Percentiles rank a stretch among this genome's conserved stretches.
Conservation (phyloP, 1,284 basidiomycete genomes). For the Peniophora sp. region DNA sequence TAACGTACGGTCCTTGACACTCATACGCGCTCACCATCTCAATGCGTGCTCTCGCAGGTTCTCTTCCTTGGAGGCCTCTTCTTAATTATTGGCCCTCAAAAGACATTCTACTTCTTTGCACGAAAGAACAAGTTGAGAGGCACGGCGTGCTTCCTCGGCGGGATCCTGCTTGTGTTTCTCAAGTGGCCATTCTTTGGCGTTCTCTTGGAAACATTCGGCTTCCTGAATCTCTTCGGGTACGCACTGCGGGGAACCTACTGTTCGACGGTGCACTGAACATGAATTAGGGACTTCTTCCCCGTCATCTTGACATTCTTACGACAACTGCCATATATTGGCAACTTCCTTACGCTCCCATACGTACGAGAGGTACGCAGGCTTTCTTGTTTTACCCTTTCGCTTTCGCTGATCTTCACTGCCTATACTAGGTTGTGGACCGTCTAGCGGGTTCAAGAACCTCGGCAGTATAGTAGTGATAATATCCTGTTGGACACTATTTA, state of each 20-base stretch:
- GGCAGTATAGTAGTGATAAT: constrained; percentile 42
- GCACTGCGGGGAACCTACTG: constrained; percentile 31
- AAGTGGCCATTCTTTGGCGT: constrained; percentile 95
- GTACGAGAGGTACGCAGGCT: constrained; percentile 67
- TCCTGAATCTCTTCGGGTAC: constrained; percentile 96
- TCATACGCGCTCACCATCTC: not conserved
- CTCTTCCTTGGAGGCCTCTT: constrained; percentile 90
- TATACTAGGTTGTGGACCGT: constrained; percentile 57
- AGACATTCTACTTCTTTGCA: constrained; percentile 98
- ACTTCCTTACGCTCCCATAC: constrained; percentile 80
- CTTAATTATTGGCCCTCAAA: constrained; percentile 90
- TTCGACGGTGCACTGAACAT: no score
- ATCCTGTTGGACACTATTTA: no score
- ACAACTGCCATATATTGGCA: constrained; percentile 91
- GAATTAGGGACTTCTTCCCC: constrained; percentile 93
- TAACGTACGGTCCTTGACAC: constrained; percentile 63
- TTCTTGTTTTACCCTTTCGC: constrained; percentile 9
- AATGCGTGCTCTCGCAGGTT: constrained; percentile 43
- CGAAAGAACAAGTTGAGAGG: constrained; percentile 94
- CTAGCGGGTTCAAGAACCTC: constrained; percentile 70
- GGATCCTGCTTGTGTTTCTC: constrained; percentile 81
- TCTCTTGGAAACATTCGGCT: constrained; percentile 91
- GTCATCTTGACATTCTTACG: constrained; percentile 94
- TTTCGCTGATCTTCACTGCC: constrained; percentile 1
- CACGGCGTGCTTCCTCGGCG: constrained; percentile 87